A percentile compares a stretch with the other conserved stretches of the same genome.
phyloP scores from a whole-genome alignment of 441 rosid genomes.

The Breynia disticha region DNA sequence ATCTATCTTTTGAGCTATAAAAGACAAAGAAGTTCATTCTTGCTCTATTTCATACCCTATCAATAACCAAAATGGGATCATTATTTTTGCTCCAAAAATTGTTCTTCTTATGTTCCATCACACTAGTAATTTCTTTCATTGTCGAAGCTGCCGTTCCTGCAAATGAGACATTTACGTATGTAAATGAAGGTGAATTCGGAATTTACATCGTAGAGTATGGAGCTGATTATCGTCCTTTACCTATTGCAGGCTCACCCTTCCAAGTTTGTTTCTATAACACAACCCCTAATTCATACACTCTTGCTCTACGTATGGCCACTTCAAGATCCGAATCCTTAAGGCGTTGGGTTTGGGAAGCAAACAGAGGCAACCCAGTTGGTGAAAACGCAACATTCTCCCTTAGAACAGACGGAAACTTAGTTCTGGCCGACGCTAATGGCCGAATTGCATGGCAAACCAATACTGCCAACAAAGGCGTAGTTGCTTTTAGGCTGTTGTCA shows the following conservation, averaged over 20 bases:
- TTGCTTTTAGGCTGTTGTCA: slow-evolving; percentile 20
- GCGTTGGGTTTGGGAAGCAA: slow-evolving; percentile 25
- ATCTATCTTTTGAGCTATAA: too few relatives aligned
- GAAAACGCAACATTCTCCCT: slow-evolving; percentile 22
- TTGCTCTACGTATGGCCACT: slow-evolving; percentile 29
- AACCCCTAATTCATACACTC: slow-evolving; percentile 32
- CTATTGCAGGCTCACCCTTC: slow-evolving; percentile 27
- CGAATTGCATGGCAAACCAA: slow-evolving; percentile 28
- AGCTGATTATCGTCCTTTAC: slow-evolving; percentile 1
- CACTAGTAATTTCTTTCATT: not conserved
- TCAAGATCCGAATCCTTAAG: slow-evolving; percentile 4
- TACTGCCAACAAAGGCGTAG: slow-evolving; percentile 26
- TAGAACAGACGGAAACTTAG: slow-evolving; percentile 27
- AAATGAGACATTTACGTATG: slow-evolving; percentile 18
- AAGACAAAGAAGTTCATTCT: too few relatives aligned
- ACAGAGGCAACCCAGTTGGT: slow-evolving; percentile 19
- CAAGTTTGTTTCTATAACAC: slow-evolving; percentile 30
- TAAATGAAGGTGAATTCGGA: slow-evolving; percentile 23
- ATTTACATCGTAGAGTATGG: slow-evolving; percentile 17
- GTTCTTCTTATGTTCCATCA: not conserved
- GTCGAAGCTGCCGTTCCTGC: slow-evolving; percentile 19
- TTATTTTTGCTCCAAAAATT: too few relatives aligned
- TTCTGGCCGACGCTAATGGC: slow-evolving; percentile 36
- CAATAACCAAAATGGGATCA: too few relatives aligned
- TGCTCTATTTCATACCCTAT: too few relatives aligned